phyloP scores from a whole-genome alignment of 768 basidiomycete genomes.

The Mycena galericulata region DNA sequence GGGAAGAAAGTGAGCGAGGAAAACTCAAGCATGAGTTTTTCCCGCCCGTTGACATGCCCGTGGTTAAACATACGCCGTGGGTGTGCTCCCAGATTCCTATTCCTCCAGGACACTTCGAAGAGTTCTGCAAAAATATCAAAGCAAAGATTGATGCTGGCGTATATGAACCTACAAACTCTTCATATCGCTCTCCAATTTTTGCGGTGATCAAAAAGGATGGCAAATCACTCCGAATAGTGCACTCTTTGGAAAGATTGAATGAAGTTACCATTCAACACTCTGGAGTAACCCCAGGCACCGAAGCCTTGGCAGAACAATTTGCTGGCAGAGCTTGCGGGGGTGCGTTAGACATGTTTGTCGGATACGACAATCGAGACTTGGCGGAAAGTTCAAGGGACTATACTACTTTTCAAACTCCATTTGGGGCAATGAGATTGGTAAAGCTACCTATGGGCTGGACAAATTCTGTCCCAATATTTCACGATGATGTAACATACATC shows the following conservation, averaged over 20 bases:
- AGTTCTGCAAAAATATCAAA: too few relatives aligned
- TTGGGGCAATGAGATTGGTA: slow-evolving; percentile 36
- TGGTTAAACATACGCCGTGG: too few relatives aligned
- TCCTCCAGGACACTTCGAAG: too few relatives aligned
- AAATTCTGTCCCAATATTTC: slow-evolving; percentile 19
- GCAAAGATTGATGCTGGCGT: too few relatives aligned
- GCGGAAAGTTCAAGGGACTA: slow-evolving; percentile 41
- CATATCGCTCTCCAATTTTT: slow-evolving; percentile 15
- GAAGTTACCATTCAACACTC: slow-evolving; percentile 40
- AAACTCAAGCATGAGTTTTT: too few relatives aligned
- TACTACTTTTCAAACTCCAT: slow-evolving; percentile 47
- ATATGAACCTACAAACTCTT: not conserved
- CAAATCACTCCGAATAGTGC: slow-evolving; percentile 19
- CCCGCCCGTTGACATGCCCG: too few relatives aligned
- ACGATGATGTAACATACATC: slow-evolving; percentile 17
- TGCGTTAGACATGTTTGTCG: slow-evolving; percentile 36
- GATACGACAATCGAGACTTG: slow-evolving; percentile 43
- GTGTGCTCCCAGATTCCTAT: too few relatives aligned
- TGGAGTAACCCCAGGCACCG: slow-evolving; percentile 25
- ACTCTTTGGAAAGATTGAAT: slow-evolving; percentile 40
- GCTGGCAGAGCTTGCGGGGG: not conserved
- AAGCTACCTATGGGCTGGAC: slow-evolving; percentile 48
- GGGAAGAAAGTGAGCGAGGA: too few relatives aligned
- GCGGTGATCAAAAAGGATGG: slow-evolving; percentile 33
- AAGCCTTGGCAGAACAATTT: slow-evolving; percentile 21